Base-by-base conservation (phyloP, 2,329 filamentous ascomycete species). In the Diaporthe nobilis region DNA sequence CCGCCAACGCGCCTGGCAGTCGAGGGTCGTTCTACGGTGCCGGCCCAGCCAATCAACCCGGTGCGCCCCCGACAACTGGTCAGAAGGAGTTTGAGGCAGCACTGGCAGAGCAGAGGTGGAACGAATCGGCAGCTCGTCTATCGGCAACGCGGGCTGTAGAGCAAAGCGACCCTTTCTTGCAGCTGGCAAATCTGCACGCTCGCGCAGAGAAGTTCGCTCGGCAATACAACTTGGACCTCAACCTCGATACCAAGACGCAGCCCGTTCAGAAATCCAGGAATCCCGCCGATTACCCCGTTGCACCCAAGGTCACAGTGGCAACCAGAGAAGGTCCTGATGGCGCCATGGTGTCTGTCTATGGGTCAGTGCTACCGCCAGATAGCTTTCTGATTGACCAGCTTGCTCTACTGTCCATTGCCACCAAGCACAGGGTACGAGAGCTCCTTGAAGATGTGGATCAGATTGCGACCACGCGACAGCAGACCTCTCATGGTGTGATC, bases 311-410 rank as follows among this genome's bases (percentile, higher is more conserved):
- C 34, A 91, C 83, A 77, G 90, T 88, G 61, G 88, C 81, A 82
- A 89, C 85, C 75, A 89, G 89, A 76, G 86, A 86, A 2, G 92
- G 91, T 0, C 89, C 92, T 0, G 92, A 95, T 70, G 84, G 84
- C 79, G 90, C 90, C 17, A 84, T 93, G 34, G 88, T 94, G 3
- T 85, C 90, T 57, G 92, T 92, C 1, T 89, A 88, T 20, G 92
- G 92, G 2, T 91, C 91, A 28, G 95, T 94, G 72, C 90, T 97
- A 51, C 90, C 97, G 0, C 92, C 93, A 49, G 94, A 95, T 58
- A 91, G 94, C 2, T 92, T 90, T 72, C 87, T 98, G 47, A 93
- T 94, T 20, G 95, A 98, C 77, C 94, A 98, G 79, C 85, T 98
- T 60, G 94, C 94, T 37, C 87, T 98, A 22, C 83, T 98, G 75